These are phyloP conservation scores for Phaeosphaeria sp. DNA, from an alignment of 2,329 filamentous ascomycete species.

Conservation along the genomic window DNA sequence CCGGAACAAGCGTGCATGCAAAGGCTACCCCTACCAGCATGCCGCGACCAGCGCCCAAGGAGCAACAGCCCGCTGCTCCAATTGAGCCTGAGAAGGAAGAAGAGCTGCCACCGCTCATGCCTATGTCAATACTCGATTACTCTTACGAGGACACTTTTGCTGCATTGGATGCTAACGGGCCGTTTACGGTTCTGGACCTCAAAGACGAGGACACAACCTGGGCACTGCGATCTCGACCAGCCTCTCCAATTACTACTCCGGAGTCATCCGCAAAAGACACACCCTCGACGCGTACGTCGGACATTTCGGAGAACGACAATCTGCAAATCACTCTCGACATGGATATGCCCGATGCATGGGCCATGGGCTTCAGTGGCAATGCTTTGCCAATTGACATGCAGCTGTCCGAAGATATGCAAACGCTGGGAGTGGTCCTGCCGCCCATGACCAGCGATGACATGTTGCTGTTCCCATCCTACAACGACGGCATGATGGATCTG, in stretches of 20 bases:
- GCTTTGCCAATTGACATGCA: slow-evolving; percentile 39
- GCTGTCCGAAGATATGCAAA: slow-evolving; percentile 40
- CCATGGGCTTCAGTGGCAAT: slow-evolving; percentile 32
- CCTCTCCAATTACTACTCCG: slow-evolving; percentile 41
- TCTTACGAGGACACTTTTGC: slow-evolving; percentile 44
- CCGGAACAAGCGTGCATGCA: slow-evolving; percentile 37
- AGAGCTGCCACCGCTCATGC: slow-evolving; percentile 33
- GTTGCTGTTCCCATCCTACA: slow-evolving; percentile 41
- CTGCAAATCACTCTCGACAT: slow-evolving; percentile 49
- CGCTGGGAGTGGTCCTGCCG: slow-evolving; percentile 38
- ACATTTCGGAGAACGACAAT: slow-evolving; percentile 53
- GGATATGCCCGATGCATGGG: slow-evolving; percentile 44
- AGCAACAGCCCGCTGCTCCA: slow-evolving; percentile 22
- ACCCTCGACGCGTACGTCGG: slow-evolving; percentile 47
- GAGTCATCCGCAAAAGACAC: slow-evolving; percentile 48
- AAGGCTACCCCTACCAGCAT: slow-evolving; percentile 43
- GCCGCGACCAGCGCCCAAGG: slow-evolving; percentile 34
- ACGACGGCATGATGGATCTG: slow-evolving; percentile 40
- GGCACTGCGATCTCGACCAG: slow-evolving; percentile 40
- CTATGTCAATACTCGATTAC: slow-evolving; percentile 39
- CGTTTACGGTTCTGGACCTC: slow-evolving; percentile 43
- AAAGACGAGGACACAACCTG: slow-evolving; percentile 45
- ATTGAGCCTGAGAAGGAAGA: slow-evolving; percentile 28
- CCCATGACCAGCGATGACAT: slow-evolving; percentile 45
- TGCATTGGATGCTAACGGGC: slow-evolving; percentile 38